These are phyloP conservation scores for Nyssa sinensis DNA, from an alignment of 148 eudicot species.

Conservation along the genomic window DNA sequence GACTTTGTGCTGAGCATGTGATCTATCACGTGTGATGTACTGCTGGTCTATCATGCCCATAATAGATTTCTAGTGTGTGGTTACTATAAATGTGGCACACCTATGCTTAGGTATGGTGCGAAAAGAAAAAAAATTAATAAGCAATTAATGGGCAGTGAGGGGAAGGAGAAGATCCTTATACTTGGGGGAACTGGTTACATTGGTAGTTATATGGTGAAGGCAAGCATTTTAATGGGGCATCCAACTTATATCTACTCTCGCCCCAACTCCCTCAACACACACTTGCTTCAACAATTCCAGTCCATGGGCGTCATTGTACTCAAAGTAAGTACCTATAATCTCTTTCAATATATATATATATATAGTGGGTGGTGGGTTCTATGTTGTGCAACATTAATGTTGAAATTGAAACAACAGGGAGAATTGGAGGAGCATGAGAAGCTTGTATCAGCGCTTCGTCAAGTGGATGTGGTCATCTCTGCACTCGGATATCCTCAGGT, in stretches of 20 bases:
- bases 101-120: too few species aligned
- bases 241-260: slow-evolving; percentile 27
- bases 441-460: slow-evolving; percentile 16
- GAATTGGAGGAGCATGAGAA: slow-evolving; percentile 22
- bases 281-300: slow-evolving; percentile 13
- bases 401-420: slow-evolving; percentile 19
- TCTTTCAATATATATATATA: too few species aligned
- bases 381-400: too few species aligned
- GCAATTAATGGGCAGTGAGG: background rate
- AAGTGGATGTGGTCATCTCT: slow-evolving; percentile 29
- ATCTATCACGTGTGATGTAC: too few species aligned
- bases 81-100: too few species aligned
- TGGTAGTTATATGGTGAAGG: slow-evolving; percentile 23
- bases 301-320: slow-evolving; percentile 17
- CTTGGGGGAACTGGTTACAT: slow-evolving; percentile 28
- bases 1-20: too few species aligned
- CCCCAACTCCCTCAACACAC: slow-evolving; percentile 14
- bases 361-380: too few species aligned
- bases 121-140: too few species aligned
- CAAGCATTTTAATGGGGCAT: slow-evolving; percentile 23
- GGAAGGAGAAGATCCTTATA: slow-evolving; percentile 10
- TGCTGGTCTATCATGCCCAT: too few species aligned
- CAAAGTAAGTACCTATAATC: background rate
- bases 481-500: slow-evolving; percentile 20
- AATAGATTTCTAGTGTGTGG: too few species aligned